Conservation (phyloP, 2,329 filamentous ascomycete species). For the Exophiala alcalophila region DNA sequence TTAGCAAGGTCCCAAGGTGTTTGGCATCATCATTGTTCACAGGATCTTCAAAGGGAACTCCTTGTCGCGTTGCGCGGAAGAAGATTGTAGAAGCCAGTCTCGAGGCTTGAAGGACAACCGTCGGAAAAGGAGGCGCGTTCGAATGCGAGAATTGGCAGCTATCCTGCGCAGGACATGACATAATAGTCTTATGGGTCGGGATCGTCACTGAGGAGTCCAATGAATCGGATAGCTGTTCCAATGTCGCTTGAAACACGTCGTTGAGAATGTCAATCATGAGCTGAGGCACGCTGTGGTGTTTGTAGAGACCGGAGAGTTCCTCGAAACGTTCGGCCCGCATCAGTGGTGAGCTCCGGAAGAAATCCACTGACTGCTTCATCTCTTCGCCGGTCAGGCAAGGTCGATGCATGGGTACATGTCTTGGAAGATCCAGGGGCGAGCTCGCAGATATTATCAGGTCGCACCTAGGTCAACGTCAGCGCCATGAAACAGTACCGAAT, state of each 20-base stretch:
- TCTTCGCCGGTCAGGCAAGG: background rate
- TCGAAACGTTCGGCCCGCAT: constrained; percentile 6
- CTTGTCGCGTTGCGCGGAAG: constrained; percentile 4
- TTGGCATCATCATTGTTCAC: constrained; percentile 4
- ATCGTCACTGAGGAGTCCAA: too few relatives aligned
- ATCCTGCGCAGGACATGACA: too few relatives aligned
- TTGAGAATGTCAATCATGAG: constrained; percentile 2
- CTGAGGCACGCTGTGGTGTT: background rate
- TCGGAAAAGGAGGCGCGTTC: too few relatives aligned
- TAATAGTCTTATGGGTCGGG: too few relatives aligned
- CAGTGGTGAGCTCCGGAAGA: constrained; percentile 9
- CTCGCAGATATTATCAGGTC: constrained; percentile 12
- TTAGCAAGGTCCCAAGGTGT: background rate
- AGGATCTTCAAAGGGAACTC: constrained; percentile 9
- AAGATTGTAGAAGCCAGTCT: constrained; percentile 5
- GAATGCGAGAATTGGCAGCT: too few relatives aligned
- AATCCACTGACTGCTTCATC: background rate
- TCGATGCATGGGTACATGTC: background rate
- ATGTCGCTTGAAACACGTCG: constrained; percentile 4
- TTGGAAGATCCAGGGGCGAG: background rate
- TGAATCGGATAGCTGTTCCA: background rate
- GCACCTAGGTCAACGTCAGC: constrained; percentile 1
- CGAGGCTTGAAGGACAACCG: constrained; percentile 4
- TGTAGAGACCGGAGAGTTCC: constrained; percentile 1
- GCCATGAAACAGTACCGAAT: background rate